Percentiles rank a stretch among this genome's conserved stretches.
These are phyloP conservation scores for Puccinia polysora DNA, from an alignment of 1,284 basidiomycete genomes.

Conservation along the genomic window DNA sequence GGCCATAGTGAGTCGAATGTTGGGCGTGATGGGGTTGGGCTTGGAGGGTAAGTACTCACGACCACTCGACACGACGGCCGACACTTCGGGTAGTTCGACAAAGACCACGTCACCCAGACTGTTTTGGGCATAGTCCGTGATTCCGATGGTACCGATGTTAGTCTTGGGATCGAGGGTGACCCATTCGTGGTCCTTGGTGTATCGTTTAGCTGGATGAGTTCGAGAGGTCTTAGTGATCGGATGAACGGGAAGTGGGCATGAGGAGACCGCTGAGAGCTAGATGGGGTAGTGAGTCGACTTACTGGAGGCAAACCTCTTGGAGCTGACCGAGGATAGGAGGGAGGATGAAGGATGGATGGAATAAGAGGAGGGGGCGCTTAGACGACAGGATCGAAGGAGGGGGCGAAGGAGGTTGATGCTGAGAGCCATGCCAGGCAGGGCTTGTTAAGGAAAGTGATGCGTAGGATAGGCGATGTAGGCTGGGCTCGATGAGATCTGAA, in stretches of 20 bases:
- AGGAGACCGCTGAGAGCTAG: neutral
- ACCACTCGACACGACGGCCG: slow-evolving; percentile 67
- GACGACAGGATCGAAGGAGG: neutral
- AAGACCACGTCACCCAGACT: slow-evolving; percentile 95
- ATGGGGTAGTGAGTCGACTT: neutral
- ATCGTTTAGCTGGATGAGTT: slow-evolving; percentile 55
- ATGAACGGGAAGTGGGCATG: too few relatives aligned
- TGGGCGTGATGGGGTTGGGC: neutral
- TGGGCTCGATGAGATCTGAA: too few relatives aligned
- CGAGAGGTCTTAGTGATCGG: too few relatives aligned
- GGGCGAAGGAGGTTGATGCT: too few relatives aligned
- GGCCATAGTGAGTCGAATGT: neutral
- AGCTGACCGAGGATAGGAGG: neutral
- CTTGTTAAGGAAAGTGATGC: too few relatives aligned
- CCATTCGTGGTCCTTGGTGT: slow-evolving; percentile 86
- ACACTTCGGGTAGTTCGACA: slow-evolving; percentile 79
- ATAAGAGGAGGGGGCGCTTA: neutral
- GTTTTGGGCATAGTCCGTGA: slow-evolving; percentile 90
- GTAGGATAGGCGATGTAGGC: too few relatives aligned
- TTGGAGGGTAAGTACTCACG: slow-evolving; percentile 57
- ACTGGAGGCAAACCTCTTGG: slow-evolving; percentile 6
- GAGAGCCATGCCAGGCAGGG: too few relatives aligned
- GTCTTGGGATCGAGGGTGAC: slow-evolving; percentile 74
- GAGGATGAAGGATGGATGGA: neutral
- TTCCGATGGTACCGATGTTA: slow-evolving; percentile 74